Evolutionary conservation across 306 rosid genomes (phyloP).

Genomic region (Elaeagnus macrophylla): DNA sequence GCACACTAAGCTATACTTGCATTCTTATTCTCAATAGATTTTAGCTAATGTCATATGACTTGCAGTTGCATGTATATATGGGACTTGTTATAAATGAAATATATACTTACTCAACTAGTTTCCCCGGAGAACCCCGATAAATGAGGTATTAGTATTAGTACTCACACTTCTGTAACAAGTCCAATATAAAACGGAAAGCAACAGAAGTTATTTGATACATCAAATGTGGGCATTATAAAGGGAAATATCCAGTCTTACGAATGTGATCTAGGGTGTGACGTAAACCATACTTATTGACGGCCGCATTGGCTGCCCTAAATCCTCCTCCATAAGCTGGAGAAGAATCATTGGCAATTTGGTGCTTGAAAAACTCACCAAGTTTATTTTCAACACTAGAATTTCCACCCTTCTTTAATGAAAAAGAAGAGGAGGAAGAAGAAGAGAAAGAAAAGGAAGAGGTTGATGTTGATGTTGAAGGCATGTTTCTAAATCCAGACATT

Average conservation of each 20-base stretch:
- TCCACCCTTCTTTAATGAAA: slow-evolving; percentile 52
- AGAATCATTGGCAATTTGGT: slow-evolving; percentile 76
- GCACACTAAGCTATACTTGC: too few species aligned
- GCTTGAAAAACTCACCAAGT: slow-evolving; percentile 83
- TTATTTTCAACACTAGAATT: slow-evolving; percentile 59
- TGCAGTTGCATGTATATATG: too few species aligned
- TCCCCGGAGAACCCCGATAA: too few species aligned
- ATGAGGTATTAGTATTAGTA: too few species aligned
- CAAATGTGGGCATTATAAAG: slow-evolving; percentile 28
- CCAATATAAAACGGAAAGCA: too few species aligned
- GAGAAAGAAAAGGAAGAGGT: slow-evolving; percentile 34
- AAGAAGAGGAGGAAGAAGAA: slow-evolving; percentile 23
- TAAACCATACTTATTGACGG: slow-evolving; percentile 71
- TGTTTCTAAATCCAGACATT: slow-evolving; percentile 40
- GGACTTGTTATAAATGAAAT: too few species aligned
- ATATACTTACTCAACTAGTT: too few species aligned
- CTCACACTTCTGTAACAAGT: too few species aligned
- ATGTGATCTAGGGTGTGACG: slow-evolving; percentile 79
- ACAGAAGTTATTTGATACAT: too few species aligned
- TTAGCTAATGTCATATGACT: too few species aligned
- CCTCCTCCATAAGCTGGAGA: slow-evolving; percentile 96
- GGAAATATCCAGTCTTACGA: slow-evolving; percentile 60
- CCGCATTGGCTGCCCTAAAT: slow-evolving; percentile 81
- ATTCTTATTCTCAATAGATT: too few species aligned
- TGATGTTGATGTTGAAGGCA: slow-evolving; percentile 64